Conservation (phyloP, 2,329 filamentous ascomycete species). For the Cercospora nicotianae region DNA sequence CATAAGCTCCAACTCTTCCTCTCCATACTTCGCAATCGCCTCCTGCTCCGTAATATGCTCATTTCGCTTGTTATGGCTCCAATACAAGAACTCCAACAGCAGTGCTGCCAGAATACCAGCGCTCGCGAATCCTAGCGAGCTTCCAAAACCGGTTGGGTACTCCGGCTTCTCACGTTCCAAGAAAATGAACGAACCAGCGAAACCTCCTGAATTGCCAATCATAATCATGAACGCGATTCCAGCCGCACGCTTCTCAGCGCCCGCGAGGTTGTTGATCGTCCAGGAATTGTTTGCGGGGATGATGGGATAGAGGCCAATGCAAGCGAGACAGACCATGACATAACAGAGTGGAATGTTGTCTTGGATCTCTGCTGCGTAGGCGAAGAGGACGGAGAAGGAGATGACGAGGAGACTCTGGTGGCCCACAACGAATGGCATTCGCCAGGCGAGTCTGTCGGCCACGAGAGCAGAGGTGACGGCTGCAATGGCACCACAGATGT, state of each 20-base stretch:
- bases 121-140: slow-evolving; percentile 35
- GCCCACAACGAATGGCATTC: slow-evolving; percentile 37
- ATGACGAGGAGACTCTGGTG: slow-evolving; percentile 32
- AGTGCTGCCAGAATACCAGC: slow-evolving; percentile 31
- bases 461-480: slow-evolving; percentile 34
- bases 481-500: slow-evolving; percentile 37
- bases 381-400: slow-evolving; percentile 35
- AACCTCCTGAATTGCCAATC: slow-evolving; percentile 35
- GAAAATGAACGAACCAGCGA: slow-evolving; percentile 35
- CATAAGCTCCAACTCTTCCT: slow-evolving; percentile 41
- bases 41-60: slow-evolving; percentile 40
- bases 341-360: slow-evolving; percentile 29
- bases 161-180: slow-evolving; percentile 39
- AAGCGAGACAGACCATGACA: slow-evolving; percentile 34
- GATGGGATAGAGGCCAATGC: slow-evolving; percentile 36
- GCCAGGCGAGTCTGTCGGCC: slow-evolving; percentile 37
- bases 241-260: slow-evolving; percentile 41
- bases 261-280: slow-evolving; percentile 39
- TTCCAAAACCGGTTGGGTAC: slow-evolving; percentile 42
- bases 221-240: slow-evolving; percentile 44
- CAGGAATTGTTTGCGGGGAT: slow-evolving; percentile 35
- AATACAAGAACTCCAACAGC: slow-evolving; percentile 36
- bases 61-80: slow-evolving; percentile 40
- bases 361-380: slow-evolving; percentile 20
- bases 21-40: slow-evolving; percentile 38